These are phyloP conservation scores for sunflower (Helianthus annuus) DNA, from an alignment of 129 eudicot species.

Conservation along the genomic window DNA sequence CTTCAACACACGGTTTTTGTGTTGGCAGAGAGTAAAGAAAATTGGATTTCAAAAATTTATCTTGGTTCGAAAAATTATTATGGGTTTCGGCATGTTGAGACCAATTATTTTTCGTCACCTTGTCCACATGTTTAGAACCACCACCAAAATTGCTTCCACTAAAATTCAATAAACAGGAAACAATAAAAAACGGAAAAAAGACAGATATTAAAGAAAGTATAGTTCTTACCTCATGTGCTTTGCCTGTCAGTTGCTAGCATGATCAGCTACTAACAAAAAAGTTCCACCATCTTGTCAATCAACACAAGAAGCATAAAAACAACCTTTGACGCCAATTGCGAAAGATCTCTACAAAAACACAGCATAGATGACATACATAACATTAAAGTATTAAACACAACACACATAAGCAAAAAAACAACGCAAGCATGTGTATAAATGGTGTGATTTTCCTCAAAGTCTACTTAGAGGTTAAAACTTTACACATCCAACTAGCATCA, in stretches of 20 bases:
- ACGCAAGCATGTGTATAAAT: constrained; percentile 14
- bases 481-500: not conserved
- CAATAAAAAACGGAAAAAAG: constrained; percentile 12
- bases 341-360: constrained; percentile 1
- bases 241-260: constrained; percentile 49
- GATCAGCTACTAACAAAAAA: constrained; percentile 28
- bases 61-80: constrained; percentile 57
- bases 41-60: constrained; percentile 57
- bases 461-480: not conserved
- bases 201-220: constrained; percentile 17
- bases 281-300: constrained; percentile 24
- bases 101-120: constrained; percentile 61
- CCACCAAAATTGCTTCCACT: constrained; percentile 43
- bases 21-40: constrained; percentile 66
- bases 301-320: constrained; percentile 14
- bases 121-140: constrained; percentile 41
- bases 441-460: not conserved
- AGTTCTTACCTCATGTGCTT: constrained; percentile 51
- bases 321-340: constrained; percentile 20
- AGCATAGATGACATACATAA: not conserved
- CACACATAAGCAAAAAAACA: not conserved
- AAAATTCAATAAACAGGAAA: constrained; percentile 31
- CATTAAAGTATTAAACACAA: not conserved
- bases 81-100: constrained; percentile 63
- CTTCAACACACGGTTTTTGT: constrained; percentile 63